Percentiles rank a stretch among this genome's conserved stretches.
Evolutionary conservation across 805 yeast species (phyloP).

Genomic region (Myxozyma kluyveri): DNA sequence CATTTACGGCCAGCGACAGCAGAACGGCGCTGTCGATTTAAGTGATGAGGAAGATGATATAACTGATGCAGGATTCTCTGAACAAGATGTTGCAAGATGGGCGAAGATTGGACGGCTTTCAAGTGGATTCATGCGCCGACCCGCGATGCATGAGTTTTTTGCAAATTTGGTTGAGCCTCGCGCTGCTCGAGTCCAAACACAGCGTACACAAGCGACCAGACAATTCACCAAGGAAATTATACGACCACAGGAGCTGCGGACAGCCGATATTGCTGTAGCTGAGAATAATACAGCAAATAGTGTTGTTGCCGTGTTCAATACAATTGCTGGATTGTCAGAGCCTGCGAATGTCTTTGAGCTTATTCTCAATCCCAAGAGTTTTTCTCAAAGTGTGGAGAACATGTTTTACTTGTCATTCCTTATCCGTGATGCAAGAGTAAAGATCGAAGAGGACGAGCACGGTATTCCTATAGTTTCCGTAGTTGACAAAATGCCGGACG

Average conservation of each 20-base stretch:
- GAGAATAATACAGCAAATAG: slow-evolving; percentile 18
- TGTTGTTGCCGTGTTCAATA: slow-evolving; percentile 16
- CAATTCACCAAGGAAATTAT: slow-evolving; percentile 7
- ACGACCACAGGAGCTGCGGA: slow-evolving; percentile 10
- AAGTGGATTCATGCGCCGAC: slow-evolving; percentile 5
- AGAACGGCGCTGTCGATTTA: neutral
- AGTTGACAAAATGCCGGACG: slow-evolving; percentile 5
- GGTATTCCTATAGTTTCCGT: slow-evolving; percentile 33
- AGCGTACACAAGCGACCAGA: slow-evolving; percentile 4
- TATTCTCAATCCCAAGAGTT: slow-evolving; percentile 72
- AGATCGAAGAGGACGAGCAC: slow-evolving; percentile 48
- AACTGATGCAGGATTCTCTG: slow-evolving; percentile 10
- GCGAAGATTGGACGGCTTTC: slow-evolving; percentile 20
- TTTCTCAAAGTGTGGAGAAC: slow-evolving; percentile 77
- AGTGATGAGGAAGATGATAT: slow-evolving; percentile 7
- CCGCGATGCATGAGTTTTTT: slow-evolving; percentile 20
- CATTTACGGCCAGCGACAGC: slow-evolving; percentile 12
- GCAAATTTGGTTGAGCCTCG: slow-evolving; percentile 10
- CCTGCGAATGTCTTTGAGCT: slow-evolving; percentile 61
- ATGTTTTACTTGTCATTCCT: slow-evolving; percentile 79
- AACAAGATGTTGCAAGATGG: slow-evolving; percentile 17
- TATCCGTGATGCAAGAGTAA: slow-evolving; percentile 66
- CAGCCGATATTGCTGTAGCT: slow-evolving; percentile 7
- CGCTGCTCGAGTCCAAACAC: slow-evolving; percentile 2
- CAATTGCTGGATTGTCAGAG: slow-evolving; percentile 5